A percentile compares a stretch with the other conserved stretches of the same genome.
Evolutionary conservation across 139 green algal genomes (phyloP).

Genomic region (Coelastrella sp.): DNA sequence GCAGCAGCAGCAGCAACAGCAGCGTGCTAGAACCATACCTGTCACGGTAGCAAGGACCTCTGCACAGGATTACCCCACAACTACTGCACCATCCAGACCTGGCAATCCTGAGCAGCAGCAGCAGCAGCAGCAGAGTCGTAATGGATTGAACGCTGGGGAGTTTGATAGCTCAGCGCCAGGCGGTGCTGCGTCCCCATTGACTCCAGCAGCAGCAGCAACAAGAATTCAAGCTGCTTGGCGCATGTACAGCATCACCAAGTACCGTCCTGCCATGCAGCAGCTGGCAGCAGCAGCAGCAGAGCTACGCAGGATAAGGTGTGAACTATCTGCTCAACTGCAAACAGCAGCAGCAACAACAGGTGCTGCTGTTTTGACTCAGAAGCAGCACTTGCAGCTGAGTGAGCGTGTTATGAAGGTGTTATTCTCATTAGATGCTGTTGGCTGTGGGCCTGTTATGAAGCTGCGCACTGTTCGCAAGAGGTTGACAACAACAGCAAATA

Average conservation of each 20-base stretch:
- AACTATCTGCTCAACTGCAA: neutral
- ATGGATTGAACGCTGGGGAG: too few species aligned
- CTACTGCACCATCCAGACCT: neutral
- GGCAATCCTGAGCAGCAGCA: neutral
- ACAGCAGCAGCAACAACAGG: neutral
- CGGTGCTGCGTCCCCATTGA: neutral
- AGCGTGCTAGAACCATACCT: neutral
- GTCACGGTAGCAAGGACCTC: neutral
- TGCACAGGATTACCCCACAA: neutral
- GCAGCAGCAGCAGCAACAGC: constrained; percentile 7
- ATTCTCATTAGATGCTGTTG: constrained; percentile 26
- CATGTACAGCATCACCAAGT: neutral
- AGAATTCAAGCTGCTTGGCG: constrained; percentile 22
- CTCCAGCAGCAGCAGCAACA: neutral
- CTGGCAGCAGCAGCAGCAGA: constrained; percentile 2
- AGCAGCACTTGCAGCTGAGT: neutral
- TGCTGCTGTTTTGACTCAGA: neutral
- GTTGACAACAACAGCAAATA: neutral
- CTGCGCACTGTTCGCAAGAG: neutral
- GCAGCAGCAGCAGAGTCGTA: neutral
- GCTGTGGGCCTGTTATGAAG: neutral
- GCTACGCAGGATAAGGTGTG: neutral
- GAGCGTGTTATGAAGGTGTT: constrained; percentile 41
- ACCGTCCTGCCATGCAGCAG: neutral
- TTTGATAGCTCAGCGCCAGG: too few species aligned